These are phyloP conservation scores for Ajuga reptans DNA, from an alignment of 305 asterid species.

Conservation along the genomic window DNA sequence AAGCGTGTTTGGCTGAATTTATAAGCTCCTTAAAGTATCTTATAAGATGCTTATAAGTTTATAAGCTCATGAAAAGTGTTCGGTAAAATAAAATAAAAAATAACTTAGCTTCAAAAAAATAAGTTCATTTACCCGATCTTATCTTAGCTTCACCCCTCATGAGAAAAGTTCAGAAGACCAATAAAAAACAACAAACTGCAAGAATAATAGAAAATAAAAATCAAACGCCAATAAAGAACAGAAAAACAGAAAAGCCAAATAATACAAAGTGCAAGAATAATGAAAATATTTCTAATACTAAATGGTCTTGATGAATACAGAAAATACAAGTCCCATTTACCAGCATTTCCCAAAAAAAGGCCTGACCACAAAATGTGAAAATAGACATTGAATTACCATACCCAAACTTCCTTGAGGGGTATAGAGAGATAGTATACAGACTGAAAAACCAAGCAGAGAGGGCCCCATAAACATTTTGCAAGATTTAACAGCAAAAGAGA, in stretches of 20 bases:
- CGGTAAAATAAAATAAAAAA: no score
- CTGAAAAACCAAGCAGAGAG: neutral
- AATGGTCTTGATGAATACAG: neutral
- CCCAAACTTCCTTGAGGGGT: constrained; percentile 15
- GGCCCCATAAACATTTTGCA: constrained; percentile 22
- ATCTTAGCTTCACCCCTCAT: no score
- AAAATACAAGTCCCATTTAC: constrained; percentile 4
- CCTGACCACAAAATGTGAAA: constrained; percentile 10
- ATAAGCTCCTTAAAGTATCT: no score
- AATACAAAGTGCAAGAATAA: neutral
- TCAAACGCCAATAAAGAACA: neutral
- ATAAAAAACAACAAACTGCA: no score
- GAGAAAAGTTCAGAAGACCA: no score
- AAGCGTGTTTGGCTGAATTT: no score
- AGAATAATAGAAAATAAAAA: no score
- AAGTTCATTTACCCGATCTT: no score
- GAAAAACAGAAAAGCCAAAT: neutral
- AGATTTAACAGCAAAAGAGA: constrained; percentile 21
- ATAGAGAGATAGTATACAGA: constrained; percentile 16
- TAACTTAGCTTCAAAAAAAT: no score
- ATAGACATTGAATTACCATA: constrained; percentile 1
- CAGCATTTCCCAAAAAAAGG: constrained; percentile 5
- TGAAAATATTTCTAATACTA: neutral
- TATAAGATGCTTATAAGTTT: no score
- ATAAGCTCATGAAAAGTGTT: no score